Conservation (phyloP, 768 basidiomycete species). For the Hygrocybe punicea region DNA sequence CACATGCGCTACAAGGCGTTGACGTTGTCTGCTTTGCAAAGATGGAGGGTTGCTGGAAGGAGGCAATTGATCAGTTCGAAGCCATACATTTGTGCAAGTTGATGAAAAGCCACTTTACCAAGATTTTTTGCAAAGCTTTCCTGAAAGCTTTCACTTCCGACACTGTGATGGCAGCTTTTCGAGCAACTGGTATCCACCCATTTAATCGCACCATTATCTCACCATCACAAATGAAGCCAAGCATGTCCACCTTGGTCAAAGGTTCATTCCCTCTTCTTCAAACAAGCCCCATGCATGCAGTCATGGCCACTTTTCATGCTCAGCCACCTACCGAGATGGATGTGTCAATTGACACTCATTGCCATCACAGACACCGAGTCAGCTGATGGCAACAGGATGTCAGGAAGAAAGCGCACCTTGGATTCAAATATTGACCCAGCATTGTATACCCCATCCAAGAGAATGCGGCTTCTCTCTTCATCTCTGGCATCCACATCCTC, state of each 20-base stretch:
- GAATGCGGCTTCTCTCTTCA: slow-evolving; percentile 16
- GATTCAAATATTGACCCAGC: not conserved
- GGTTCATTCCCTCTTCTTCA: slow-evolving; percentile 17
- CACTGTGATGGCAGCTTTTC: slow-evolving; percentile 16
- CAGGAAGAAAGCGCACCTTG: too few relatives aligned
- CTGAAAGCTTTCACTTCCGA: slow-evolving; percentile 7
- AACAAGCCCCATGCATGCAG: slow-evolving; percentile 20
- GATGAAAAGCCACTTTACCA: slow-evolving; percentile 13
- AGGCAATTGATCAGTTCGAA: not conserved
- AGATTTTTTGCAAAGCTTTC: slow-evolving; percentile 16
- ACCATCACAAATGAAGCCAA: slow-evolving; percentile 18
- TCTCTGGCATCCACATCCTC: slow-evolving; percentile 19
- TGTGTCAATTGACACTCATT: not conserved
- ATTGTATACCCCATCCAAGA: slow-evolving; percentile 16
- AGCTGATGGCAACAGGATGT: too few relatives aligned
- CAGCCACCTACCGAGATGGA: not conserved
- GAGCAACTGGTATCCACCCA: slow-evolving; percentile 20
- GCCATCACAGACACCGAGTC: too few relatives aligned
- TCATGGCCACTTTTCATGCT: slow-evolving; percentile 10
- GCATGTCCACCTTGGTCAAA: slow-evolving; percentile 17
- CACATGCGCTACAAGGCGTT: slow-evolving; percentile 41
- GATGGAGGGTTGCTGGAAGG: slow-evolving; percentile 27
- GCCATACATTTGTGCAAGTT: slow-evolving; percentile 20
- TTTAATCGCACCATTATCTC: slow-evolving; percentile 18
- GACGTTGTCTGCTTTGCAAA: slow-evolving; percentile 43